Percentiles rank a stretch among this genome's conserved stretches.
These are phyloP conservation scores for Fusarium acutatum DNA, from an alignment of 2,329 filamentous ascomycete genomes.

Conservation along the genomic window DNA sequence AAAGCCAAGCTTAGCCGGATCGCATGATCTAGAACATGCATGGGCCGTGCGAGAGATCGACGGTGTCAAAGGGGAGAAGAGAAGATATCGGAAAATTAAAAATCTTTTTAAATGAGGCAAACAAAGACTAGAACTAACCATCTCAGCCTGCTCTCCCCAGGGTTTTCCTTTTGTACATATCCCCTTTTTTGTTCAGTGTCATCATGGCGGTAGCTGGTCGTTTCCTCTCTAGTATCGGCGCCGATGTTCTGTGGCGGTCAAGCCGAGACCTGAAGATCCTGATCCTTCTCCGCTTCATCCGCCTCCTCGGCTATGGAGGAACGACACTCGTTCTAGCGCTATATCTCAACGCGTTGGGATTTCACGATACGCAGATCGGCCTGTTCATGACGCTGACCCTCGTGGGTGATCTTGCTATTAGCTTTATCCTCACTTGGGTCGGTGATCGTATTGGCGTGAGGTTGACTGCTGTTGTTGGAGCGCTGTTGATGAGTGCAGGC, in stretches of 20 bases:
- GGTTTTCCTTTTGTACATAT: background rate
- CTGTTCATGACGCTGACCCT: constrained; percentile 37
- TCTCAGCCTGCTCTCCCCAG: no score
- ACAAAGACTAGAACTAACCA: background rate
- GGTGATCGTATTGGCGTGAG: constrained; percentile 30
- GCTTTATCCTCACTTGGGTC: constrained; percentile 32
- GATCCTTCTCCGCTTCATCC: constrained; percentile 30
- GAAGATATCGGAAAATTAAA: background rate
- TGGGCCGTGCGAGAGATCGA: background rate
- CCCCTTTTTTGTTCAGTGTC: background rate
- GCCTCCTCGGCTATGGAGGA: constrained; percentile 33
- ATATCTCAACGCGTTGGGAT: constrained; percentile 34
- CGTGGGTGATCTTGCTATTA: constrained; percentile 36
- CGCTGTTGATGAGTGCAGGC: constrained; percentile 27
- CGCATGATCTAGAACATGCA: constrained; percentile 3
- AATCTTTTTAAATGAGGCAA: background rate
- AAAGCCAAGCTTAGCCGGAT: background rate
- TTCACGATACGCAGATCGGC: constrained; percentile 27
- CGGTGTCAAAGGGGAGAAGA: background rate
- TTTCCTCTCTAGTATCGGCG: constrained; percentile 32
- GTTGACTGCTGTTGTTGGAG: constrained; percentile 19
- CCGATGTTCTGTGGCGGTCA: constrained; percentile 29
- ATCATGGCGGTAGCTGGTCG: background rate
- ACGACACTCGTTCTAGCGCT: constrained; percentile 33
- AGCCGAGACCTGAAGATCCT: constrained; percentile 33